phyloP scores from a whole-genome alignment of 352 stramenopile species.

The Globisporangium rhizosaccharum region DNA sequence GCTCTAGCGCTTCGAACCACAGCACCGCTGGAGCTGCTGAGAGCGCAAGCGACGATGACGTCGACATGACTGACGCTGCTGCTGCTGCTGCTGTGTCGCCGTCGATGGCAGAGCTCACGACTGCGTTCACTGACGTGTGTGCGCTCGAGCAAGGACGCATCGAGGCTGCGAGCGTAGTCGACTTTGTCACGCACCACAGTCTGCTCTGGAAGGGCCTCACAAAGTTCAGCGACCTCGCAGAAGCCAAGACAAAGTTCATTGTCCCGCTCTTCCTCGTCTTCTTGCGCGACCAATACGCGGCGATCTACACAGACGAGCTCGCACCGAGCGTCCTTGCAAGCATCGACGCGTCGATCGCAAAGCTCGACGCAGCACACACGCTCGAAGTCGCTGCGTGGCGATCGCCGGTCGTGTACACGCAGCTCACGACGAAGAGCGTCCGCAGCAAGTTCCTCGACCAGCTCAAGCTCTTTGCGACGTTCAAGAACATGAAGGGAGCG shows the following conservation, averaged over 20 bases:
- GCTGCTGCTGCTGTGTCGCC: background rate
- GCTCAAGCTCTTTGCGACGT: conserved; percentile 73
- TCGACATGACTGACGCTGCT: background rate
- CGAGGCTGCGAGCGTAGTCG: conserved; percentile 41
- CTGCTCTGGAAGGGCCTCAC: conserved; percentile 79
- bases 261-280: conserved; percentile 83
- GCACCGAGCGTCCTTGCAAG: conserved; percentile 25
- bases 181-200: conserved; percentile 64
- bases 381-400: conserved; percentile 19
- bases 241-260: conserved; percentile 84
- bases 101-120: conserved; percentile 28
- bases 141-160: conserved; percentile 48
- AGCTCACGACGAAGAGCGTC: conserved; percentile 69
- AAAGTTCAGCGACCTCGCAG: conserved; percentile 67
- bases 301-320: conserved; percentile 77
- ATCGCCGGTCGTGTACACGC: conserved; percentile 21
- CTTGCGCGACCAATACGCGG: conserved; percentile 72
- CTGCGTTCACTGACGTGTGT: conserved; percentile 50
- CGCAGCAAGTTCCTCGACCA: conserved; percentile 78
- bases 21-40: background rate
- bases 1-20: background rate
- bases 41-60: background rate
- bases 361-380: conserved; percentile 25
- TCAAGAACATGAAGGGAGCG: conserved; percentile 85
- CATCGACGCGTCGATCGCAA: conserved; percentile 48